Conservation (phyloP, 1,139 yeast species). For the Magnusiomyces ingens region DNA sequence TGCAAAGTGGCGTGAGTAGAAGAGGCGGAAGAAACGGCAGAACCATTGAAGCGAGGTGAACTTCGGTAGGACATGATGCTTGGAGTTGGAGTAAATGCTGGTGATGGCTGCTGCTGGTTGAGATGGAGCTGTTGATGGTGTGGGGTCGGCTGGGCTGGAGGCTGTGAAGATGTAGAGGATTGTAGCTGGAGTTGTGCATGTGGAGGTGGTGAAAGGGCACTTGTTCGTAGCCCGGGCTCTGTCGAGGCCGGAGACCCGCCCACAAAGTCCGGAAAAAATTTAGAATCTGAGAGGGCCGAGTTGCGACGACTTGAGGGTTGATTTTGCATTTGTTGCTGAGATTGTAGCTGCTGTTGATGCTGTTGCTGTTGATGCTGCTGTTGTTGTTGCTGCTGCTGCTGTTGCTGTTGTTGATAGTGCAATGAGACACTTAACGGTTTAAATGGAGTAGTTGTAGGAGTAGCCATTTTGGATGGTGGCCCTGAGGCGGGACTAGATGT, state of each 20-base stretch:
- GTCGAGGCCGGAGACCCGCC: neutral
- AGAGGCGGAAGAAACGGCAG: neutral
- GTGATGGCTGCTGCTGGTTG: neutral
- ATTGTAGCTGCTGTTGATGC: no score
- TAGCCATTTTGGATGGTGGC: no score
- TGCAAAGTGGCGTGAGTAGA: neutral
- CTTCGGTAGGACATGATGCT: neutral
- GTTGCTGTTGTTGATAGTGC: no score
- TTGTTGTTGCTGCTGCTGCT: no score
- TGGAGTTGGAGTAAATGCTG: neutral
- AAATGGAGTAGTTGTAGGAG: no score
- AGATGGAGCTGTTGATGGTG: neutral
- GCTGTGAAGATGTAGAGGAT: neutral
- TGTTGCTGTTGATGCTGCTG: no score
- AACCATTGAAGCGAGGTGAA: neutral
- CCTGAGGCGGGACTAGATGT: no score
- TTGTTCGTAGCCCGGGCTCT: neutral
- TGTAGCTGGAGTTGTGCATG: neutral
- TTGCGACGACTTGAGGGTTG: neutral
- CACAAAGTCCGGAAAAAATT: neutral
- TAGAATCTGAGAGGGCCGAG: neutral
- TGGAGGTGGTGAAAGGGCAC: neutral
- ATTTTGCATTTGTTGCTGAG: no score
- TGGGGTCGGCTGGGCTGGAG: neutral
- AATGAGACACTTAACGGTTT: no score